phyloP scores from a whole-genome alignment of 306 rosid species.

The Astragalus membranaceus region DNA sequence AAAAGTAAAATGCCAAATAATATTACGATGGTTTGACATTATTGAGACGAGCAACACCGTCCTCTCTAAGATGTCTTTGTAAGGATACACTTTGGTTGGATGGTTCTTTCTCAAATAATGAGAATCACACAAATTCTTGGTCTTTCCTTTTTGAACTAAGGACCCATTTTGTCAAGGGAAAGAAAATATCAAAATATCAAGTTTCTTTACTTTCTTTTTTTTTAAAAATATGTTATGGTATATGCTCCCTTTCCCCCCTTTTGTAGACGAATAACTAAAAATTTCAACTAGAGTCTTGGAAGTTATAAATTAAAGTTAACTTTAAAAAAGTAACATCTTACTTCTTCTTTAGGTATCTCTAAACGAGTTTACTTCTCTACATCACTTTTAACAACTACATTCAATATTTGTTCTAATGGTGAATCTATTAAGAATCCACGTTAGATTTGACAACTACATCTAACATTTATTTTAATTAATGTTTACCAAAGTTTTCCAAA shows the following conservation, averaged over 20 bases:
- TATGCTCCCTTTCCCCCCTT: neutral
- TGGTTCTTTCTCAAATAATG: conserved; percentile 21
- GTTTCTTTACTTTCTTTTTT: neutral
- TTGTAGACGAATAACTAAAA: too few relatives aligned
- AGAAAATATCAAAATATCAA: neutral
- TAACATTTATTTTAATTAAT: too few relatives aligned
- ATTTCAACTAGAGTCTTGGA: neutral
- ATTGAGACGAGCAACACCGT: conserved; percentile 8
- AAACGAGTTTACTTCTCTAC: too few relatives aligned
- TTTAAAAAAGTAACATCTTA: too few relatives aligned
- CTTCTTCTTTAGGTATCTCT: too few relatives aligned
- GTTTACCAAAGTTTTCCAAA: too few relatives aligned
- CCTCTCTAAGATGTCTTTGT: neutral
- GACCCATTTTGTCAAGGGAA: neutral
- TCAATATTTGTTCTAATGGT: too few relatives aligned
- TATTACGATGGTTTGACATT: neutral
- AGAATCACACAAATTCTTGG: conserved; percentile 24
- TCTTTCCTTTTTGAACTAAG: neutral
- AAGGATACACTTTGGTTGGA: conserved; percentile 14
- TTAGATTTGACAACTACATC: too few relatives aligned
- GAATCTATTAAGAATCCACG: too few relatives aligned
- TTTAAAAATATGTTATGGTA: neutral
- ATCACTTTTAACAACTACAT: too few relatives aligned
- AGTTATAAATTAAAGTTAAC: too few relatives aligned
- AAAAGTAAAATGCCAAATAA: neutral